Evolutionary conservation across 768 basidiomycete genomes (phyloP).

Genomic region (Fistulinella prunicolor): DNA sequence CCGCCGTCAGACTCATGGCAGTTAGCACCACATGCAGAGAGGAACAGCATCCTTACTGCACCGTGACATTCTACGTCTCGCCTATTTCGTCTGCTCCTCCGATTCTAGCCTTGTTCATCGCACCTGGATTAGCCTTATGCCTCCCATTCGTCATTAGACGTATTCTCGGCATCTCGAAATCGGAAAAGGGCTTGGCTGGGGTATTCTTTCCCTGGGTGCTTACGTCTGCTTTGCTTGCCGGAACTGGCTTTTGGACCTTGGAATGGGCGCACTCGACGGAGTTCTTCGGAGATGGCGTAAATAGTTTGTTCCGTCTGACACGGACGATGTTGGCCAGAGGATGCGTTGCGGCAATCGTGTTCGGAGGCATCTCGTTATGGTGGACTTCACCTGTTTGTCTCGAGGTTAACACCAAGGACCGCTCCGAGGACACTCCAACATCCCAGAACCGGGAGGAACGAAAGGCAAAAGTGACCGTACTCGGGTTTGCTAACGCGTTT

Average conservation of each 20-base stretch:
- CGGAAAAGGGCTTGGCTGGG: conserved; percentile 69
- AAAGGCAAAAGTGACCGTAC: conserved; percentile 51
- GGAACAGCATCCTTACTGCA: conserved; percentile 89
- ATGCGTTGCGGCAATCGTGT: conserved; percentile 47
- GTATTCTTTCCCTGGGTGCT: conserved; percentile 61
- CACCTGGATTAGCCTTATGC: conserved; percentile 51
- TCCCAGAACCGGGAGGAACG: conserved; percentile 23
- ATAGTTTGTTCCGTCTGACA: conserved; percentile 42
- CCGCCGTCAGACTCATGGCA: conserved; percentile 72
- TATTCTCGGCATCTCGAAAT: conserved; percentile 64
- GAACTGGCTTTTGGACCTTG: conserved; percentile 70
- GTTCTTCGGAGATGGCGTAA: conserved; percentile 40
- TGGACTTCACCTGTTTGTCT: conserved; percentile 72
- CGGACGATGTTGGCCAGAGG: conserved; percentile 64
- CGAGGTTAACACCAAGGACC: conserved; percentile 43
- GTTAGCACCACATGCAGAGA: conserved; percentile 89
- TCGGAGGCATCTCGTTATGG: conserved; percentile 67
- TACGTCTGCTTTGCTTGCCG: conserved; percentile 54
- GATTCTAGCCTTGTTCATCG: conserved; percentile 50
- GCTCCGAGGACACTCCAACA: conserved; percentile 7
- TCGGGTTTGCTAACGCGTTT: conserved; percentile 88
- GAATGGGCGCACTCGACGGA: conserved; percentile 72
- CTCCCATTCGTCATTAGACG: conserved; percentile 56
- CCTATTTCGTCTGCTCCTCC: conserved; percentile 68
- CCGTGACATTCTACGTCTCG: conserved; percentile 85